Evolutionary conservation across 2,329 filamentous ascomycete genomes (phyloP), one percentile per base, ranked within the genome.

Genomic region (Coniochaeta ligniaria): DNA sequence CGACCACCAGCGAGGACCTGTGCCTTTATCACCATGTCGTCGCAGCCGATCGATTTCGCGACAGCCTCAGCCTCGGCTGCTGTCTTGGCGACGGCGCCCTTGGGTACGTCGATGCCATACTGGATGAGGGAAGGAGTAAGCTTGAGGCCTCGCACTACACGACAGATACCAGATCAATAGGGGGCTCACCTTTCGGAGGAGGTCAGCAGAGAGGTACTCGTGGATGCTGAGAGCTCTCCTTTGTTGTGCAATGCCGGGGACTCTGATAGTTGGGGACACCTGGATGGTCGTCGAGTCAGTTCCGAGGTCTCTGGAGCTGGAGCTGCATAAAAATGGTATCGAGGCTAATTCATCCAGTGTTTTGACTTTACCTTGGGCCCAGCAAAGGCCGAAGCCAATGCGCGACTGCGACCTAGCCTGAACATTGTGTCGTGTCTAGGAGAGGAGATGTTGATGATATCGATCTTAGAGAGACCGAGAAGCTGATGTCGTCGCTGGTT

Each of bases 11-110:
- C 95, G 65, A 99, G 90, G 63, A 99, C 95, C 83, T 99, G 95
- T 64, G 95, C 95, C 86, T 99, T 99, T 85, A 99, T 98, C 70
- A 99, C 95, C 87, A 97, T 94, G 77, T 99, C 95, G 74, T 96
- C 94, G 71, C 84, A 89, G 82, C 92, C 90, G 73, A 99, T 95
- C 67, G 88, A 81, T 81, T 94, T 93, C 62, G 95, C 95, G 72
- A 98, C 85, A 70, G 86, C 82, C 84, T 97, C 94, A 68, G 95
- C 95, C 83, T 98, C 95, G 71, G 88, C 86, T 56, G 90, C 85
- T 64, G 81, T 89, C 76, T 86, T 87, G 69, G 95, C 95, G 71
- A 96, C 92, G 73, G 88, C 82, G 68, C 95, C 95, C 76, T 92
- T 89, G 69, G 95, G 95, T 52, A 97, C 91, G 69, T 92, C 91